A percentile compares a stretch with the other conserved stretches of the same genome.
These are phyloP conservation scores for Dendrobium huoshanense DNA, from an alignment of 106 monocot genomes.

Conservation along the genomic window DNA sequence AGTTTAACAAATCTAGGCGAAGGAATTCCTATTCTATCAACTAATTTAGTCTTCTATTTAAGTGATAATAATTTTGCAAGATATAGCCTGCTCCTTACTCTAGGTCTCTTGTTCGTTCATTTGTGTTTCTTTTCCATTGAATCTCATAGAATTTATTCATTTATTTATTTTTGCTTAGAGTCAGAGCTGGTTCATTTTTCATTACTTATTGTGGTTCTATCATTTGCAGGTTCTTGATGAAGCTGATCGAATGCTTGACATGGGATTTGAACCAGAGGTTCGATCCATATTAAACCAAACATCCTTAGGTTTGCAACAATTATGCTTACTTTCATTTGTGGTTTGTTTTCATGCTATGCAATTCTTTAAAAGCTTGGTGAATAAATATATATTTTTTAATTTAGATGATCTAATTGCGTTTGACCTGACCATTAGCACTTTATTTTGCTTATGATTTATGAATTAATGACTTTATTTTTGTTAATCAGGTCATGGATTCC, in stretches of 20 bases:
- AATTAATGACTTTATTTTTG: not conserved
- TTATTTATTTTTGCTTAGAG: not conserved
- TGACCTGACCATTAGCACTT: not conserved
- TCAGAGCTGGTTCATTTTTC: not conserved
- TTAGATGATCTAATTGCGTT: not conserved
- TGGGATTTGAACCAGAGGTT: slow-evolving; percentile 99
- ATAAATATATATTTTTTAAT: not conserved
- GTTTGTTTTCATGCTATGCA: not conserved
- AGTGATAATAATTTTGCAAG: not conserved
- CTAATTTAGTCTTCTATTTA: not conserved
- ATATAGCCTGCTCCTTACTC: not conserved
- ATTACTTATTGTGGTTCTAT: not conserved
- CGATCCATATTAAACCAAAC: slow-evolving; percentile 84
- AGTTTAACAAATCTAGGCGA: not conserved
- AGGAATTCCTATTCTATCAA: not conserved
- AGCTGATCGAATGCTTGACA: slow-evolving; percentile 99
- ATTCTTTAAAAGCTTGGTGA: not conserved
- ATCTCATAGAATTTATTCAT: not conserved
- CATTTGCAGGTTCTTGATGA: slow-evolving; percentile 84
- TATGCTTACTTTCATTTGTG: not conserved
- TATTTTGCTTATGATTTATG: not conserved
- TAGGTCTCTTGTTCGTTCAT: not conserved
- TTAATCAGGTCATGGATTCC: not conserved
- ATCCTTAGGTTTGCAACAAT: slow-evolving; percentile 44
- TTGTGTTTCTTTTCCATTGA: not conserved